Evolutionary conservation across 2,329 filamentous ascomycete species (phyloP).

Genomic region (Phialophora macrospora): DNA sequence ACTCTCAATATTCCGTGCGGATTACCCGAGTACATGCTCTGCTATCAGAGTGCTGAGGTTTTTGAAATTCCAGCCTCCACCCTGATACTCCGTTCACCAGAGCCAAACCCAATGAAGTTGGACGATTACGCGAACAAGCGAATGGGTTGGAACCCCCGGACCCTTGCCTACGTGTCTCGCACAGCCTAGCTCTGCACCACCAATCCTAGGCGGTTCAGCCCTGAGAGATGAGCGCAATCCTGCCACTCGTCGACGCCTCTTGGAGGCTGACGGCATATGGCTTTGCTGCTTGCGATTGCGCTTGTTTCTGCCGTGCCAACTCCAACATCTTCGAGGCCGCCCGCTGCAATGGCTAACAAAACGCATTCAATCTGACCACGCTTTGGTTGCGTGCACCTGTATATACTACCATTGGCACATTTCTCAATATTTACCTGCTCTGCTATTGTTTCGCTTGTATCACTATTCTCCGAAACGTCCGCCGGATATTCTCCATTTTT

Average conservation of each 20-base stretch:
- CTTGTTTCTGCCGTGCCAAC: slow-evolving; percentile 18
- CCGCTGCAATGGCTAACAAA: slow-evolving; percentile 12
- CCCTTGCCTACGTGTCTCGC: slow-evolving; percentile 16
- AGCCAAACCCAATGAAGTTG: slow-evolving; percentile 2
- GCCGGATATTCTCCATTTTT: slow-evolving; percentile 5
- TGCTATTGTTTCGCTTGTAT: neutral
- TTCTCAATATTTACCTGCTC: neutral
- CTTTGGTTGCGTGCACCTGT: slow-evolving; percentile 8
- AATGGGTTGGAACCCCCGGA: neutral
- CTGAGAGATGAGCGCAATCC: slow-evolving; percentile 11
- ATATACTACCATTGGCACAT: neutral
- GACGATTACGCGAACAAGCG: slow-evolving; percentile 19
- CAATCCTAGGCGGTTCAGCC: slow-evolving; percentile 12
- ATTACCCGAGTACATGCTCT: too few relatives aligned
- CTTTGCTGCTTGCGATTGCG: neutral
- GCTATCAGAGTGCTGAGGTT: neutral
- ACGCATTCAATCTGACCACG: slow-evolving; percentile 7
- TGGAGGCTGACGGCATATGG: slow-evolving; percentile 19
- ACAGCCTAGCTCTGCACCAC: slow-evolving; percentile 9
- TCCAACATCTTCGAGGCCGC: slow-evolving; percentile 17
- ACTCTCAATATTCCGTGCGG: too few relatives aligned
- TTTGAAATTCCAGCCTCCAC: neutral
- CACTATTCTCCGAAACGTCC: neutral
- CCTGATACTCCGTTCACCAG: neutral
- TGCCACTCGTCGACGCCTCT: slow-evolving; percentile 9